phyloP scores from a whole-genome alignment of 2,329 filamentous ascomycete species.

The Hymenoscyphus fraxineus region DNA sequence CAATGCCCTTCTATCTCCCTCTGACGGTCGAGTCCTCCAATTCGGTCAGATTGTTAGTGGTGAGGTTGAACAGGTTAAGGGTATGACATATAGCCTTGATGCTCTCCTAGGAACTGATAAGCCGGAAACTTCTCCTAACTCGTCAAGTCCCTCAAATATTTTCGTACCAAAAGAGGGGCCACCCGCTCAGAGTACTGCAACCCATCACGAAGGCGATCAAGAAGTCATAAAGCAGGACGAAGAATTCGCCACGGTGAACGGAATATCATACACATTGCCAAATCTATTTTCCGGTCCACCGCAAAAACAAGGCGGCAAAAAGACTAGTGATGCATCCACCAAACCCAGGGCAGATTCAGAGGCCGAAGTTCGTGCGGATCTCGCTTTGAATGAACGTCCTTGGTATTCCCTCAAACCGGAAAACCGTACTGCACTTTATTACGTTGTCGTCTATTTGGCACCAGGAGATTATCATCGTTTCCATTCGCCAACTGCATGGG shows the following conservation, averaged over 20 bases:
- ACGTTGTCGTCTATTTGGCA: slow-evolving; percentile 91
- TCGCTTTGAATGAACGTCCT: slow-evolving; percentile 66
- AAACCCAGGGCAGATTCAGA: slow-evolving; percentile 66
- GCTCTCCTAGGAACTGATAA: slow-evolving; percentile 74
- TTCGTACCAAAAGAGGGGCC: slow-evolving; percentile 31
- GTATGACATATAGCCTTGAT: slow-evolving; percentile 95
- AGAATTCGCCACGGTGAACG: slow-evolving; percentile 91
- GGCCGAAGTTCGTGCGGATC: slow-evolving; percentile 76
- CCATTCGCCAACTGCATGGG: slow-evolving; percentile 93
- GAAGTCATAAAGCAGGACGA: slow-evolving; percentile 76
- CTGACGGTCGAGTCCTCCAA: slow-evolving; percentile 87
- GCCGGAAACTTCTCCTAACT: slow-evolving; percentile 39
- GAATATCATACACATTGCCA: slow-evolving; percentile 91
- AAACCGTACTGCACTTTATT: slow-evolving; percentile 75
- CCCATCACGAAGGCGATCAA: slow-evolving; percentile 40
- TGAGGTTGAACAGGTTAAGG: slow-evolving; percentile 97
- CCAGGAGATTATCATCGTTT: slow-evolving; percentile 98
- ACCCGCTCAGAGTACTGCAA: slow-evolving; percentile 28
- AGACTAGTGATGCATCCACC: slow-evolving; percentile 70
- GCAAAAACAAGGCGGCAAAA: slow-evolving; percentile 36
- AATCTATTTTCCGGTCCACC: slow-evolving; percentile 74
- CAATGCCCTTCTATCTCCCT: slow-evolving; percentile 78
- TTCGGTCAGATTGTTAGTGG: slow-evolving; percentile 89
- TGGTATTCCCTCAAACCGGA: slow-evolving; percentile 66
- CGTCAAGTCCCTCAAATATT: slow-evolving; percentile 45